A percentile compares a stretch with the other conserved stretches of the same genome.
phyloP scores from a whole-genome alignment of 495 filamentous ascomycete species.

The Neurospora hispaniola region DNA sequence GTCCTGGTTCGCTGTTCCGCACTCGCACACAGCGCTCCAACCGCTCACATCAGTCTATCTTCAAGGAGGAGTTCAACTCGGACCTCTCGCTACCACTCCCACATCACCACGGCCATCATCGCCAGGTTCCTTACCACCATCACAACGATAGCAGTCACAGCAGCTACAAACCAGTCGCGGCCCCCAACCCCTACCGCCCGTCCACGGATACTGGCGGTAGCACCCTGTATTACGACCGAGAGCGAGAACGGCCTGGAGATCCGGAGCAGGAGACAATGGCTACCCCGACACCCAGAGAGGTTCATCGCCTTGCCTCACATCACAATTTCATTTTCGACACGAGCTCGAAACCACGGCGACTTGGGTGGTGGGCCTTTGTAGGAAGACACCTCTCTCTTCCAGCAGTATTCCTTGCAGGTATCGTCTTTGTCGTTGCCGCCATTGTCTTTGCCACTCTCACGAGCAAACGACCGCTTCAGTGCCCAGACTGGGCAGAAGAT shows the following conservation, averaged over 20 bases:
- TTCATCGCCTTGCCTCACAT: slow-evolving; percentile 19
- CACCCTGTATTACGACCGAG: neutral
- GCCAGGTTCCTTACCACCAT: neutral
- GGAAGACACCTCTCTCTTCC: slow-evolving; percentile 17
- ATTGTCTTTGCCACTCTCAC: slow-evolving; percentile 15
- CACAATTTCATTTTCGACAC: slow-evolving; percentile 20
- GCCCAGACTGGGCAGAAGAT: slow-evolving; percentile 15
- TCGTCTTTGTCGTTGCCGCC: slow-evolving; percentile 14
- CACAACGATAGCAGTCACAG: neutral
- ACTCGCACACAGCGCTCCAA: neutral
- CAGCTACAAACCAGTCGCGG: neutral
- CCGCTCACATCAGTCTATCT: slow-evolving; percentile 18
- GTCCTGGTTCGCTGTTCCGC: neutral
- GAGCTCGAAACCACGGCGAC: slow-evolving; percentile 7
- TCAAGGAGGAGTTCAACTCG: slow-evolving; percentile 20
- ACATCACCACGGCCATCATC: slow-evolving; percentile 8
- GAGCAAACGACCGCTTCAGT: slow-evolving; percentile 17
- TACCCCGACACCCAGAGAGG: slow-evolving; percentile 13
- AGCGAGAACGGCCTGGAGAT: neutral
- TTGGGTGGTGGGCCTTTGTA: slow-evolving; percentile 17
- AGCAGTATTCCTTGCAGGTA: slow-evolving; percentile 11
- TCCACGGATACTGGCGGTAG: neutral
- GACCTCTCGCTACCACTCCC: slow-evolving; percentile 2
- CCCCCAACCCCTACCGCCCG: neutral
- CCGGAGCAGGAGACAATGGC: neutral